phyloP scores from a whole-genome alignment of 2,329 filamentous ascomycete genomes.

The Hymenoscyphus linearis region DNA sequence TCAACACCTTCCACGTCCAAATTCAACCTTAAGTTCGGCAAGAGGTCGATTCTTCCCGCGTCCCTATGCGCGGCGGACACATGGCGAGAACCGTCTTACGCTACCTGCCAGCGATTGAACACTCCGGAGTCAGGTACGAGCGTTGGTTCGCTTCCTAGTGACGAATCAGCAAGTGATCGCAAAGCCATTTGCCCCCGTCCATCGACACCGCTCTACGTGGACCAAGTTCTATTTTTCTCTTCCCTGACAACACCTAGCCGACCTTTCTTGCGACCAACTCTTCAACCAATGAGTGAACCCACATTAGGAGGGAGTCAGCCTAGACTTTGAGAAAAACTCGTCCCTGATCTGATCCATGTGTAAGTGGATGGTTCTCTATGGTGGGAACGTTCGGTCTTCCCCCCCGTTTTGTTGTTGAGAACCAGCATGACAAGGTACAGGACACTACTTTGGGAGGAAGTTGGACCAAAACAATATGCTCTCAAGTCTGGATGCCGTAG shows the following conservation, averaged over 20 bases:
- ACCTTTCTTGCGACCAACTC: background rate
- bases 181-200: background rate
- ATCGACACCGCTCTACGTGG: background rate
- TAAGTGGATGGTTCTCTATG: background rate
- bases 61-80: background rate
- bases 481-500: conserved; percentile 1
- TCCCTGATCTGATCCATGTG: background rate
- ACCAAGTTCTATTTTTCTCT: background rate
- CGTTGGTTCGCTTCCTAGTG: background rate
- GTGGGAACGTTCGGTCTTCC: background rate
- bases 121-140: background rate
- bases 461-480: background rate
- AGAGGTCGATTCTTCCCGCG: background rate
- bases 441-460: background rate
- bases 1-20: background rate
- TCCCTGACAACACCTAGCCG: background rate
- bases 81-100: background rate
- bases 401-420: background rate
- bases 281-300: background rate
- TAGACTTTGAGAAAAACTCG: conserved; percentile 1
- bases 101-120: background rate
- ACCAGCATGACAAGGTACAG: background rate
- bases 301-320: conserved; percentile 1
- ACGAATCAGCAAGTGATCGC: conserved; percentile 1
- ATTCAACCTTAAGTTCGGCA: background rate